Evolutionary conservation across 345 rosid genomes (phyloP), one percentile per base, ranked within the genome.

Genomic region (Populus simonii): DNA sequence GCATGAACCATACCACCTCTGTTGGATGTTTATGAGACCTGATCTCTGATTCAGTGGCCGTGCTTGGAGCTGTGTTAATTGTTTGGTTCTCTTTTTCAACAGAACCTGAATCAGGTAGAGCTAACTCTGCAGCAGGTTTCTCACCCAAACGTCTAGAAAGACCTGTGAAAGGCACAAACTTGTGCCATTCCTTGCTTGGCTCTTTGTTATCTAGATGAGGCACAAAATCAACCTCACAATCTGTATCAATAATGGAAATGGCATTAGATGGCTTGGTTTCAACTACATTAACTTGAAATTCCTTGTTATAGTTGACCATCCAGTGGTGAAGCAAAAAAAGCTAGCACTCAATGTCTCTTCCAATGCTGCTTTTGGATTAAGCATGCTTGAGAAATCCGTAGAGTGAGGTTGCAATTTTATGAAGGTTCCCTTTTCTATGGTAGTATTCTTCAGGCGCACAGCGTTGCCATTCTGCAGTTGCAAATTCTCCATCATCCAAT

Each of bases 401-500:
- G 31, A 31, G 31, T 31, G 31, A 31, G 31, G 31, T 31, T 31
- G 31, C 31, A 31, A 31, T 31, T 76, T 77, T 33, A 53, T 39
- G 39, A 10, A 71, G 8, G 49, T 74, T 35, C 72, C 84, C 7
- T 78, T 80, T n/a, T 62, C 69, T 4, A 85, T 59, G 6, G 1
- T 53, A 2, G 17, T 71, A 17, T 47, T 73, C 68, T 70, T 76
- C 35, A 81, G 35, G 1, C 1, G 43, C 39, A 76, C 62, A 8
- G 10, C 8, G 20, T 84, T 63, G 0, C 82, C 74, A 22, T 69
- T 81, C 8, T 66, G 13, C 16, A 79, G 25, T 22, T 76, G n/a
- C 78, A 85, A 29, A 38, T 80, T 79, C 66, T 80, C 33, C 86
- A 85, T 81, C 82, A 78, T 79, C 83, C 83, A 79, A 0, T 49